Base-by-base conservation (phyloP, 176 grass and related monocot genomes). In the Poa annua region DNA sequence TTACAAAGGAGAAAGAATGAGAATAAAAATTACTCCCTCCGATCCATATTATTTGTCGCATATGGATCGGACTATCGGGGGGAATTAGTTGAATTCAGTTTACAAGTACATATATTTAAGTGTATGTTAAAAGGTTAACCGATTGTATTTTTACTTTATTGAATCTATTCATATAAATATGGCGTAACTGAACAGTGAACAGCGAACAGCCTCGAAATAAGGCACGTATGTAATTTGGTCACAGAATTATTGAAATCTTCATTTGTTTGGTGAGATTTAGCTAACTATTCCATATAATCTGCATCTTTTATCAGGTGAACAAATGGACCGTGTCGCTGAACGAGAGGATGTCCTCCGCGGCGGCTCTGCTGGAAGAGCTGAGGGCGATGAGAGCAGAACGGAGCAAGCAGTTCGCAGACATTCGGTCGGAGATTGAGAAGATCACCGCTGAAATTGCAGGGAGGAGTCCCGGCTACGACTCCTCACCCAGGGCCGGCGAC, bases 341-440 rank as follows among this genome's bases (percentile, higher is more conserved):
- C 10, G 85, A 88, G 60, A 66, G 85, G 64, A 22, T 85, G 79
- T 81, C 79, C 4, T 88, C 74, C 3, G 85, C 88, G 2, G 85
- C 72, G 2, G 36, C 62, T 22, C 44, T 93, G 66, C 78, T 93
- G 69, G 91, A 93, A 50, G 85, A 93, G 13, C 74, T 93, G 77
- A 85, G 78, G 82, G 7, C 63, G 65, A 79, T 56, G 45, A 90
- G 53, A 76, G 85, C 75, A 49, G 88, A 93, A 21, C 71, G 91
- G 61, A 81, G 75, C 72, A 88, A 82, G 26, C 85, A 90, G 59
- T 88, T 93, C 50, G 12, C 82, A 0, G 88, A 83, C 79, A 65
- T 88, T 14, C 66, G 73, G 22, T 93, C 73, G 1, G 77, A 90
- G 13, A 93, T 93, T 16, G 85, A 93, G 5, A 93, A 90, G 82